Percentiles rank a stretch among this genome's conserved stretches.
Evolutionary conservation across 2,329 filamentous ascomycete genomes (phyloP).

Genomic region (Pezicula carpinea): DNA sequence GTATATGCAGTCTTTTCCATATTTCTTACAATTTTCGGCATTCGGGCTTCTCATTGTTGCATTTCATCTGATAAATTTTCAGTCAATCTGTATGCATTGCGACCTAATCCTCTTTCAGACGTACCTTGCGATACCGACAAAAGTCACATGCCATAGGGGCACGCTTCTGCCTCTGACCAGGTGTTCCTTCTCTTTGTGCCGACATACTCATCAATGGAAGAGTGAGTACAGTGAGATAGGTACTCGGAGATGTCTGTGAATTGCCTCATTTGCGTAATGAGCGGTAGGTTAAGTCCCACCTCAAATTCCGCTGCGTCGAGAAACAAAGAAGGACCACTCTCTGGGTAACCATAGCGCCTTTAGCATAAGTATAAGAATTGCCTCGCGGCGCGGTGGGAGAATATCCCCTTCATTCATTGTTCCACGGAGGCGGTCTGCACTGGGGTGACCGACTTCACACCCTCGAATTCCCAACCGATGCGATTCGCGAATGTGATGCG

Average conservation of each 20-base stretch:
- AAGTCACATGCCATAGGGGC: constrained; percentile 8
- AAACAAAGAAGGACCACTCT: not conserved
- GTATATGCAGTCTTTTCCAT: constrained; percentile 26
- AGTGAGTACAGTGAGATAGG: not conserved
- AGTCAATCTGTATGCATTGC: not conserved
- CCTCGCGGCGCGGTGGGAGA: not conserved
- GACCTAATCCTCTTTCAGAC: not conserved
- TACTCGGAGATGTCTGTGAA: too few species aligned
- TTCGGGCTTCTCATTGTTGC: constrained; percentile 38
- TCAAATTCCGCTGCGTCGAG: too few species aligned
- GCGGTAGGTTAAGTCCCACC: not conserved
- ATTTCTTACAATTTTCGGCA: constrained; percentile 42
- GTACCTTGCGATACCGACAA: constrained; percentile 9
- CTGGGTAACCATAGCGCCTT: not conserved
- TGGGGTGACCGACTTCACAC: constrained; percentile 5
- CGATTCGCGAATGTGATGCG: not conserved
- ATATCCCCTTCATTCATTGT: not conserved
- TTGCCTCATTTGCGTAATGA: not conserved
- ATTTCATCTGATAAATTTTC: constrained; percentile 38
- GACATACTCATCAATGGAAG: not conserved
- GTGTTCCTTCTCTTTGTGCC: not conserved
- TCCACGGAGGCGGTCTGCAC: constrained; percentile 1
- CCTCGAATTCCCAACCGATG: constrained; percentile 1
- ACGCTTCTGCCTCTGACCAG: constrained; percentile 1
- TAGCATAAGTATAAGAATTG: not conserved